Percentiles rank a stretch among this genome's conserved stretches.
phyloP scores from a whole-genome alignment of 2,329 filamentous ascomycete genomes.

The Didymella keratinophila region DNA sequence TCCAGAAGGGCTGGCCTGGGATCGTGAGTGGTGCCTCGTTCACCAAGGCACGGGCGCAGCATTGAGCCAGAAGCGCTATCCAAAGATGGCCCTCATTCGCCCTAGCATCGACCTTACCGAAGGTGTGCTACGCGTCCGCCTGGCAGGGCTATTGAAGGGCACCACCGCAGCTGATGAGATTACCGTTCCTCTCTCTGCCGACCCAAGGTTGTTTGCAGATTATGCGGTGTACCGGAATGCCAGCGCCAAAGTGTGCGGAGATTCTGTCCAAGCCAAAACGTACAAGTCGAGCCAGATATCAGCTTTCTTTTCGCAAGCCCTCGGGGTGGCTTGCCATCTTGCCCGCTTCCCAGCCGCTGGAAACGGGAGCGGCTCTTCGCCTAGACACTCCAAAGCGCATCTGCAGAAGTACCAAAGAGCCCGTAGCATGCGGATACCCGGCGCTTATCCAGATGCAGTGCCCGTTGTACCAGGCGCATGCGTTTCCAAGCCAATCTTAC shows the following conservation, averaged over 20 bases:
- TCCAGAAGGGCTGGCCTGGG: conserved; percentile 87
- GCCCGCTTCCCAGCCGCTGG: conserved; percentile 79
- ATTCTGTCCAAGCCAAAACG: conserved; percentile 72
- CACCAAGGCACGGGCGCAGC: conserved; percentile 85
- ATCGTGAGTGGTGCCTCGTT: conserved; percentile 94
- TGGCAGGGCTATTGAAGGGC: conserved; percentile 51
- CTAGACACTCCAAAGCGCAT: conserved; percentile 75
- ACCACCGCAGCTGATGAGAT: conserved; percentile 47
- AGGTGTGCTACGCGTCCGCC: conserved; percentile 70
- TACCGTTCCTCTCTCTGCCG: conserved; percentile 69
- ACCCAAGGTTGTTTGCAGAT: conserved; percentile 65
- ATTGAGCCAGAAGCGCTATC: conserved; percentile 87
- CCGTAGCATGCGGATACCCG: conserved; percentile 55
- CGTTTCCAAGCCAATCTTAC: conserved; percentile 68
- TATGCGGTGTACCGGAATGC: conserved; percentile 51
- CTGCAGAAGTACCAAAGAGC: conserved; percentile 60
- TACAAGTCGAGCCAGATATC: conserved; percentile 74
- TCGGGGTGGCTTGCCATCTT: conserved; percentile 82
- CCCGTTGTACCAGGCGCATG: conserved; percentile 59
- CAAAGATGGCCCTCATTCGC: conserved; percentile 83
- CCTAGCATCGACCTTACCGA: conserved; percentile 75
- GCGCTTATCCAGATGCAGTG: conserved; percentile 60
- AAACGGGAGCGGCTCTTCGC: conserved; percentile 58
- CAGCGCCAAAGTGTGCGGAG: conserved; percentile 81
- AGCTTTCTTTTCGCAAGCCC: conserved; percentile 76